phyloP scores from a whole-genome alignment of 2,329 filamentous ascomycete species.

The Daldinia eschscholtzii region DNA sequence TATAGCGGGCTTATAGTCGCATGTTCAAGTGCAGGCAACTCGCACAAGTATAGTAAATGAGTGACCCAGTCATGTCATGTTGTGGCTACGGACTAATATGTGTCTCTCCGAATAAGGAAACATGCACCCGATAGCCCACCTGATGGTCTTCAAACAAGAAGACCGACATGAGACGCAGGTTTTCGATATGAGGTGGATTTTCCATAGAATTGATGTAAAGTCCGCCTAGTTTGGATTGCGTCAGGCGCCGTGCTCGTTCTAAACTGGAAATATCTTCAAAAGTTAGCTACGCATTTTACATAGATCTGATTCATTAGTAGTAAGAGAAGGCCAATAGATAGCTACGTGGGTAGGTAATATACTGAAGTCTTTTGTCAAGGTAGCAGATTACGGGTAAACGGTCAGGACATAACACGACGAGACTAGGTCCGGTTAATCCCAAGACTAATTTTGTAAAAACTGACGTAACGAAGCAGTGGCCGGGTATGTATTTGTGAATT shows the following conservation, averaged over 20 bases:
- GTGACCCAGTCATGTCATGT: constrained; percentile 27
- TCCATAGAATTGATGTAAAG: not conserved
- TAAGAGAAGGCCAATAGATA: no score
- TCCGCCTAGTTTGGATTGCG: not conserved
- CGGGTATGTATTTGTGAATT: not conserved
- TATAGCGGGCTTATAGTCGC: constrained; percentile 9
- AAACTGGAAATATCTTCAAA: no score
- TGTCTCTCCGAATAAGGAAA: constrained; percentile 8
- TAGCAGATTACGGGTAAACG: no score
- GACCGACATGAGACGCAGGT: constrained; percentile 6
- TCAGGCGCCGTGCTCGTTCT: not conserved
- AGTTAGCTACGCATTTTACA: not conserved
- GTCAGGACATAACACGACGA: not conserved
- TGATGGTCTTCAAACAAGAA: not conserved
- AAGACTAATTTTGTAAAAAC: not conserved
- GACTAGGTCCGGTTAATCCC: not conserved
- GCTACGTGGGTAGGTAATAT: no score
- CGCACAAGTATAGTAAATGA: constrained; percentile 7
- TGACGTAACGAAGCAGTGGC: not conserved
- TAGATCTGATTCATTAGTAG: no score
- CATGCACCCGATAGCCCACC: not conserved
- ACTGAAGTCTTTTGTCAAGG: no score
- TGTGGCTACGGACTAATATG: constrained; percentile 6
- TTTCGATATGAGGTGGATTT: constrained; percentile 12
- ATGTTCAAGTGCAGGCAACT: constrained; percentile 20